Base-by-base conservation (phyloP, 305 asterid genomes). In the Galium porrigens region DNA sequence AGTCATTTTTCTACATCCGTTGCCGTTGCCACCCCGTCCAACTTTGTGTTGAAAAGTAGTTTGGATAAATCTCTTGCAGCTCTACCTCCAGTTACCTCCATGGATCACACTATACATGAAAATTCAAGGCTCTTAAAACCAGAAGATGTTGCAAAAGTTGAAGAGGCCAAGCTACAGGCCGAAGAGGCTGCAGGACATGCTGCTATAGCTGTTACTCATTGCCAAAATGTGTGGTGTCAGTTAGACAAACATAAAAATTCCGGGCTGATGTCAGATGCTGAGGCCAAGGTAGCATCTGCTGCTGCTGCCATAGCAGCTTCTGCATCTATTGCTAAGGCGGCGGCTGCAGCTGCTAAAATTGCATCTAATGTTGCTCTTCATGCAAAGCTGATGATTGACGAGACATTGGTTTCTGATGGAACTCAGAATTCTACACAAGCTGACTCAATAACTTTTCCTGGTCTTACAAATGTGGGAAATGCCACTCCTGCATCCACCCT, bases 311-410 rank as follows among this genome's bases (percentile, higher is more conserved):
- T 94, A 65, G 94, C 99, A 18, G 99, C 99, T 15, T 94, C 97
- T 76, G 82, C 95, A 59, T 79, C 90, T 78, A 97, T 94, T 73
- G 99, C 99, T 22, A 94, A 84, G 87, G 99, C 95, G 30, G 99
- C 99, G 2, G 92, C 99, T 20, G 96, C 95, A 34, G 96, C 97
- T 73, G 99, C 99, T 63, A 86, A 86, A 81, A 80, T 94, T 65
- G 99, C 99, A 64, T 85, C 85, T 72, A 84, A 71, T 71, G 96
- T 83, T 73, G 96, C 99, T 42, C 66, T 78, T 63, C 94, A 85
- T 75, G 95, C 96, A 44, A 86, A 86, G 72, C 85, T 78, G 76
- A 88, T 94, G 95, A 96, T 96, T 11, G 97, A 86, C 64, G 95
- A 94, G 75, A 86, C 86, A 73, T 62, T 84, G 65, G 54, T 67